phyloP scores from a whole-genome alignment of 495 filamentous ascomycete genomes.

The Aspergillus funiculosus region DNA sequence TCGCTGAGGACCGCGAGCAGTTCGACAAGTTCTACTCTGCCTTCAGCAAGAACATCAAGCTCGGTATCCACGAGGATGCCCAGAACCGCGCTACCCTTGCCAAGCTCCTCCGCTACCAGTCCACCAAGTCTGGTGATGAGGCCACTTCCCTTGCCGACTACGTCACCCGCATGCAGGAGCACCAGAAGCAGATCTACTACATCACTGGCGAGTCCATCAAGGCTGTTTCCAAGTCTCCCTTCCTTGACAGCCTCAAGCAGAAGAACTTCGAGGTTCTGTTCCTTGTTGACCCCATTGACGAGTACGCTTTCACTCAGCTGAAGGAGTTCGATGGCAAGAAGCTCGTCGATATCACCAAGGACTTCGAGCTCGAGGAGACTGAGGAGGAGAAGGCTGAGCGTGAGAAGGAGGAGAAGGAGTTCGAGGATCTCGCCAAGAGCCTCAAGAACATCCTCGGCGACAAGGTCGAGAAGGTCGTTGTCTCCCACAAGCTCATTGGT shows the following conservation, averaged over 20 bases:
- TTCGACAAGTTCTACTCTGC: conserved; percentile 99
- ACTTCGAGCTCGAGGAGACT: conserved; percentile 99
- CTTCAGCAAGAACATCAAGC: conserved; percentile 99
- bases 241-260: conserved; percentile 97
- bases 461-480: conserved; percentile 99
- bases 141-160: conserved; percentile 92
- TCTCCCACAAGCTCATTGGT: conserved; percentile 94
- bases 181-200: conserved; percentile 99
- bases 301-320: conserved; percentile 99
- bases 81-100: conserved; percentile 92
- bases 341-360: conserved; percentile 99
- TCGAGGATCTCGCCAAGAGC: conserved; percentile 83
- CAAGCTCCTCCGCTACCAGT: conserved; percentile 98
- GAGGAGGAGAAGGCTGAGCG: conserved; percentile 98
- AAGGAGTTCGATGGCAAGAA: conserved; percentile 99
- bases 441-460: conserved; percentile 99
- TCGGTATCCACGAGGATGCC: conserved; percentile 98
- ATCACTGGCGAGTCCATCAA: conserved; percentile 99
- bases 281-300: conserved; percentile 98
- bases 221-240: conserved; percentile 95
- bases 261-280: conserved; percentile 99
- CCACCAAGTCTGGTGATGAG: conserved; percentile 97
- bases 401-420: conserved; percentile 97
- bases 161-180: conserved; percentile 96
- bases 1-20: conserved; percentile 97